Conservation (phyloP, 805 yeast genomes). For the Jamesozyma hellenica region DNA sequence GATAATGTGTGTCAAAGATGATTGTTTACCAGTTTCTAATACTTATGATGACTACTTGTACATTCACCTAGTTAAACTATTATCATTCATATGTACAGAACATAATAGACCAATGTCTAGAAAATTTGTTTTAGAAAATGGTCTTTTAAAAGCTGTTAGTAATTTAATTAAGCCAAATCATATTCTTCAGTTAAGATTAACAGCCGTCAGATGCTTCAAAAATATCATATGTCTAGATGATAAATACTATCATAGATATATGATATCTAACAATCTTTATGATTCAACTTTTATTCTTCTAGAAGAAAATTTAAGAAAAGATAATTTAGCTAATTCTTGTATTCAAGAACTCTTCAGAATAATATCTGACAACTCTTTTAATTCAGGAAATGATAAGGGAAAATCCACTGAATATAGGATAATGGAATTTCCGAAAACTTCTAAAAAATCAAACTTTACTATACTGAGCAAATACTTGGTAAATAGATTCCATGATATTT, state of each 20-base stretch:
- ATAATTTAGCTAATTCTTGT: constrained; percentile 65
- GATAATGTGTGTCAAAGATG: constrained; percentile 22
- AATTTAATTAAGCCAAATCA: constrained; percentile 34
- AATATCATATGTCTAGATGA: constrained; percentile 54
- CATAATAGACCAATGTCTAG: constrained; percentile 52
- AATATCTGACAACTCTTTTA: constrained; percentile 18
- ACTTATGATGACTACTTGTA: constrained; percentile 34
- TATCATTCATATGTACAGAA: constrained; percentile 54
- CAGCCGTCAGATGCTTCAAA: constrained; percentile 62
- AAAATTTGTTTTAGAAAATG: constrained; percentile 51
- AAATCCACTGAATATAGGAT: neutral
- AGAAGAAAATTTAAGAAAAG: constrained; percentile 36
- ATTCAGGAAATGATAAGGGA: neutral
- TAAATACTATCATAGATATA: constrained; percentile 44
- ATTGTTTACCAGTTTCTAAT: neutral
- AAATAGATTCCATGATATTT: constrained; percentile 20
- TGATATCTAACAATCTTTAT: constrained; percentile 47
- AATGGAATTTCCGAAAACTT: constrained; percentile 1
- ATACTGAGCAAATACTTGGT: constrained; percentile 25
- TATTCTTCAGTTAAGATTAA: constrained; percentile 46
- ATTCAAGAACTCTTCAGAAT: constrained; percentile 59
- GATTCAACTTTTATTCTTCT: constrained; percentile 41
- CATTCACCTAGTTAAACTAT: constrained; percentile 59
- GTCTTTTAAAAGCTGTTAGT: constrained; percentile 47
- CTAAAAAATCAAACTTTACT: constrained; percentile 18